Conservation (phyloP, 331 rosid species). For the Malus hybrid region DNA sequence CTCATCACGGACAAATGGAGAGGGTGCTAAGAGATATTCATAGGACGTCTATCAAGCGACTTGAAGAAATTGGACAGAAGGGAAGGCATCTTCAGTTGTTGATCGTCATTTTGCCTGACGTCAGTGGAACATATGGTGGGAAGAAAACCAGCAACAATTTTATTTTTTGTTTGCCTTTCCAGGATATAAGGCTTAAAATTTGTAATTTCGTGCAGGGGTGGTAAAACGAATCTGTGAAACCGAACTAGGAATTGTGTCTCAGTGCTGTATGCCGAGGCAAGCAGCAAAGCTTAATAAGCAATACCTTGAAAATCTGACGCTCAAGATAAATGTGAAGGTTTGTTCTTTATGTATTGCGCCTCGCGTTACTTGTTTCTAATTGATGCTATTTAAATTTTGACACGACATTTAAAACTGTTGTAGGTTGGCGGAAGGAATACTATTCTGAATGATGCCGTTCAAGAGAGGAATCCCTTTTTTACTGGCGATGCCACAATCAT, state of each 20-base stretch:
- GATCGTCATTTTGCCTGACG: conserved; percentile 39
- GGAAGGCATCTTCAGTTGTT: conserved; percentile 24
- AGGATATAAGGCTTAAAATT: too few species aligned
- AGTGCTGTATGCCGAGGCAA: conserved; percentile 39
- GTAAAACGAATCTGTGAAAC: conserved; percentile 43
- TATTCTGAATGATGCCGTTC: conserved; percentile 33
- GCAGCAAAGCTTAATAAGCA: conserved; percentile 18
- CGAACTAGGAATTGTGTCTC: conserved; percentile 49
- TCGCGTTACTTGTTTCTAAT: too few species aligned
- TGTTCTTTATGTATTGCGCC: too few species aligned
- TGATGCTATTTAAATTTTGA: neutral
- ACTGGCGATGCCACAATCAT: conserved; percentile 37
- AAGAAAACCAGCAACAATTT: neutral
- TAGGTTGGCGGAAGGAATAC: conserved; percentile 50
- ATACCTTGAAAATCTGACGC: conserved; percentile 46
- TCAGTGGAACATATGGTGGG: conserved; percentile 38
- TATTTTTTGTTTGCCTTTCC: neutral
- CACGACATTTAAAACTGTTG: neutral
- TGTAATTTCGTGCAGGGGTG: conserved; percentile 14
- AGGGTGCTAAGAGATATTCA: conserved; percentile 16
- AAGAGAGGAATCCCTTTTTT: conserved; percentile 17
- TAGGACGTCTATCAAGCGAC: neutral
- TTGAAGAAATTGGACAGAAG: neutral
- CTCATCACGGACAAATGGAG: conserved; percentile 13
- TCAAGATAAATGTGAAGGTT: conserved; percentile 54